Evolutionary conservation across 768 basidiomycete species (phyloP), one percentile per base, ranked within the genome.

Genomic region (Peribolospora kevripleyi): DNA sequence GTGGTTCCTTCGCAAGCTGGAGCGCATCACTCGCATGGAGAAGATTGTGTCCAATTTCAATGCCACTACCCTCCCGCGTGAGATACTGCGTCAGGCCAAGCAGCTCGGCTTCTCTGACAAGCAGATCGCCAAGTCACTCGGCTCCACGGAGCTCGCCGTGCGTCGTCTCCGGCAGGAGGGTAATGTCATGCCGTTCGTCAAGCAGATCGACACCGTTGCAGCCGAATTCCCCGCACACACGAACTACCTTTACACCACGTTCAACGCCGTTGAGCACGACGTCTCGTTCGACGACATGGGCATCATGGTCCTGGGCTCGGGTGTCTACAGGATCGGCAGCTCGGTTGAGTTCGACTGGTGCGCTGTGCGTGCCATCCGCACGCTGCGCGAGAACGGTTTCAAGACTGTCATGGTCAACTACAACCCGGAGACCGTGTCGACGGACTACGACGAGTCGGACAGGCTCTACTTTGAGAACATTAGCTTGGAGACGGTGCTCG

Each of bases 281-380:
- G 69, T 97, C 61, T 67, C 71, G 5, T 98, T 98, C 71, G 68
- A 79, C 51, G 93, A 98, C 65, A 76, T 81, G 55, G 93, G 91
- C 59, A 80, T 97, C 58, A 91, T 97, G 77, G 93, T 97, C 3
- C 75, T 97, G 46, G 93, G 93, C 41, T 97, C 91, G 10, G 93
- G 93, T 56, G 91, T 95, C 3, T 98, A 98, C 69, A 81, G 93
- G 53, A 98, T 98, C 61, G 91, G 93, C 13, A 97, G 91, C 2
- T 95, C 90, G 4, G 91, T 98, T 68, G 91, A 98, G 70, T 97
- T 98, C 70, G 91, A 97, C 67, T 98, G 91, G 91, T 97, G 91
- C 68, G 93, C 91, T 11, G 91, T 98, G 53, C 81, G 90, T 51
- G 87, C 90, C 41, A 97, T 97, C 65, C 74, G 91, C 61, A 97